Percentiles rank a stretch among this genome's conserved stretches.
phyloP scores from a whole-genome alignment of 371 early-diverging fungal genomes.

The Batkoa obscura region DNA sequence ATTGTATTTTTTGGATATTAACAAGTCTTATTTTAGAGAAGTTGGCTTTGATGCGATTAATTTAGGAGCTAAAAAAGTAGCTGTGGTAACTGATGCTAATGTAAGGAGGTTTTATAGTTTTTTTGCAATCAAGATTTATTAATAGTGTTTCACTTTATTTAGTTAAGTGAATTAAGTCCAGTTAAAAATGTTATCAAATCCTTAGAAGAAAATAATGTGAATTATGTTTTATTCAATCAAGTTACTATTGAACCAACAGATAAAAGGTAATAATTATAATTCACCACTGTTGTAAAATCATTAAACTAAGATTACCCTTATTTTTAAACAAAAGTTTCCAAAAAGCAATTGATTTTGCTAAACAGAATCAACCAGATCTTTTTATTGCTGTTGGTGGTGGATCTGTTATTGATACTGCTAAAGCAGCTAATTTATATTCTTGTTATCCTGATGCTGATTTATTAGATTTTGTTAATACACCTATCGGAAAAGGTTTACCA shows the following conservation, averaged over 20 bases:
- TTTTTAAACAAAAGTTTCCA: slow-evolving; percentile 24
- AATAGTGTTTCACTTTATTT: background rate
- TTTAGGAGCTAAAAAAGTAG: slow-evolving; percentile 57
- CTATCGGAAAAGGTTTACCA: slow-evolving; percentile 71
- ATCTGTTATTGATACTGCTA: slow-evolving; percentile 81
- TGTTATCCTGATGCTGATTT: slow-evolving; percentile 67
- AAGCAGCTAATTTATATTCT: slow-evolving; percentile 75
- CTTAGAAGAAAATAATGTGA: slow-evolving; percentile 44
- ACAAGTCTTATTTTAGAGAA: slow-evolving; percentile 21
- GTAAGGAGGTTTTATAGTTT: slow-evolving; percentile 5
- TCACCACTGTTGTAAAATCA: background rate
- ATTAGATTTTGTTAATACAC: slow-evolving; percentile 82
- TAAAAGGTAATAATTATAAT: slow-evolving; percentile 13
- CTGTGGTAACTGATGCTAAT: slow-evolving; percentile 69
- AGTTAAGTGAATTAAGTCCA: slow-evolving; percentile 45
- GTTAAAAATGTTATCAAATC: slow-evolving; percentile 58
- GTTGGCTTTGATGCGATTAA: slow-evolving; percentile 72
- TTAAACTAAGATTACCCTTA: background rate
- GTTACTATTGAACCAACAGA: slow-evolving; percentile 78
- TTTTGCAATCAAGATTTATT: background rate
- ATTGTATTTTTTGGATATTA: background rate
- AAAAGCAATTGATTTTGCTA: slow-evolving; percentile 61
- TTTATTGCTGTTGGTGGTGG: slow-evolving; percentile 89
- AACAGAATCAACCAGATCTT: slow-evolving; percentile 49
- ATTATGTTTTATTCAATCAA: slow-evolving; percentile 51